Evolutionary conservation across 768 basidiomycete genomes (phyloP).

Genomic region (Russula griseocarnosa): DNA sequence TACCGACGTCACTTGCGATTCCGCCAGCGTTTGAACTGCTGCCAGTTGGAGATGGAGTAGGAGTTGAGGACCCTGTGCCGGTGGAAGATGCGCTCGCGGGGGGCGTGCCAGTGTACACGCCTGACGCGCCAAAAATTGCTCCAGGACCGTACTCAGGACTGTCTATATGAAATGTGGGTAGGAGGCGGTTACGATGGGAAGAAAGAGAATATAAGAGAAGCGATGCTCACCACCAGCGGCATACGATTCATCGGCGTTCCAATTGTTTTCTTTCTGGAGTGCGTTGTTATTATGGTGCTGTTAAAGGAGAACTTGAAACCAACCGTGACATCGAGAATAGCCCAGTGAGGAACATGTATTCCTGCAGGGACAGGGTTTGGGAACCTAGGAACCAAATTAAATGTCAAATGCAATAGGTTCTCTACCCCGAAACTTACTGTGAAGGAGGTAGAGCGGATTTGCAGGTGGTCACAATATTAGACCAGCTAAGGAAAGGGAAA

Average conservation of each 20-base stretch:
- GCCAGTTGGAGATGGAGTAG: too few relatives aligned
- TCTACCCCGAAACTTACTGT: slow-evolving; percentile 2
- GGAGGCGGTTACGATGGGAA: not conserved
- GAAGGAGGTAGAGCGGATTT: not conserved
- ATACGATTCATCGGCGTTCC: not conserved
- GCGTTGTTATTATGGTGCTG: not conserved
- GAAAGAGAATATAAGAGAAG: too few relatives aligned
- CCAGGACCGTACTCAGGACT: slow-evolving; percentile 2
- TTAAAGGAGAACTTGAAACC: not conserved
- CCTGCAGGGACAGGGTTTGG: slow-evolving; percentile 12
- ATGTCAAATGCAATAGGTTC: not conserved
- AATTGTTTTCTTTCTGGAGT: not conserved
- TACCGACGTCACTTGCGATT: not conserved
- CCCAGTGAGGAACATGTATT: slow-evolving; percentile 9
- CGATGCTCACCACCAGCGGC: not conserved
- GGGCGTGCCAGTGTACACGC: not conserved
- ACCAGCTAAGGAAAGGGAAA: not conserved
- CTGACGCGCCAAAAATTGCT: not conserved
- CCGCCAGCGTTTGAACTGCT: not conserved
- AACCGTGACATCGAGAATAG: slow-evolving; percentile 10
- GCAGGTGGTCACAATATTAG: not conserved
- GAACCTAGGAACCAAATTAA: not conserved
- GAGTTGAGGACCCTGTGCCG: too few relatives aligned
- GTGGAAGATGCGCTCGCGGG: too few relatives aligned
- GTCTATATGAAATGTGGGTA: not conserved